Evolutionary conservation across 768 basidiomycete genomes (phyloP), one percentile per base, ranked within the genome.

Genomic region (Strobilomyces confusus): DNA sequence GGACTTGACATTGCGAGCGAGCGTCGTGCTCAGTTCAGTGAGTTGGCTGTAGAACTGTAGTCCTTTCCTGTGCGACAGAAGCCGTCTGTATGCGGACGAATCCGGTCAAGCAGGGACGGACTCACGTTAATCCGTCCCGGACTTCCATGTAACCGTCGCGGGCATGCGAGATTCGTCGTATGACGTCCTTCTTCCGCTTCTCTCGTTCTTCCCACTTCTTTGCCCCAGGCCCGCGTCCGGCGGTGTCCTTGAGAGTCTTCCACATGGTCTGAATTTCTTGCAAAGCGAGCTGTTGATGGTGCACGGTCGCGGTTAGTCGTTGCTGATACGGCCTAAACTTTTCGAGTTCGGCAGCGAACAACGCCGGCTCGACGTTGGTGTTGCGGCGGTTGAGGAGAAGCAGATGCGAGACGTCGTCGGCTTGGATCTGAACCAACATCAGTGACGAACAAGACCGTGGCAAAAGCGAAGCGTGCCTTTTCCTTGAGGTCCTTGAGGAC

Each of bases 401-500:
- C 1, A 97, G 78, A 65, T 95, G 92, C 0, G 95, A 99, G 25
- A 98, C 95, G 59, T 99, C 97, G 71, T 99, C 97, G 25, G 79
- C 76, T 83, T 98, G 97, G 44, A 97, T 80, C 94, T 98, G 59
- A 36, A 32, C n/a, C 25, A 23, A 22, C 32, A 30, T 54, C 40
- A 49, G 49, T n/a, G 4, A n/a, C 3, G 44, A 20, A 19, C 25
- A 9, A 20, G 23, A 11, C 13, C 9, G 15, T 26, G 12, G 50
- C 12, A 32, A 47, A 34, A 17, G 48, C 15, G 4, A 19, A 37
- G 42, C 52, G 41, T 49, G 93, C 95, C 82, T 95, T 97, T 41
- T 98, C 95, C 68, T 98, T 99, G 45, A 99, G 75, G 65, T 98
- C 97, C 66, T 90, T 94, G 49, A 98, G 71, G 0, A 93, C 85